These are phyloP conservation scores for Trichoderma harzianum DNA, from an alignment of 2,329 filamentous ascomycete species.

Conservation along the genomic window DNA sequence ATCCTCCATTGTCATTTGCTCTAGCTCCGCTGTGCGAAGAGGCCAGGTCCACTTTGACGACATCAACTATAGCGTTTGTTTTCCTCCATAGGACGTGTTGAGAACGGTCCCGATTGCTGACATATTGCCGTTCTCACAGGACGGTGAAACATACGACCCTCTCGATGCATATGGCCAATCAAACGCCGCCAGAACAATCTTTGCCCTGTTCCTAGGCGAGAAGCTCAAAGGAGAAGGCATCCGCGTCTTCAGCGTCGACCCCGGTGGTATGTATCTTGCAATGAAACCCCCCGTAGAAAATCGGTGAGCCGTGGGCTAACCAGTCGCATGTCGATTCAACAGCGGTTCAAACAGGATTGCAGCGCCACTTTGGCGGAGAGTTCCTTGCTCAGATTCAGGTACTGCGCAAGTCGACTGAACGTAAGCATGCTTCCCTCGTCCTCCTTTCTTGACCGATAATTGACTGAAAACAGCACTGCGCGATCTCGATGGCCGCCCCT, in stretches of 20 bases:
- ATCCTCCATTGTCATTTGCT: constrained; percentile 14
- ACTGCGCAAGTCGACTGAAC: neutral
- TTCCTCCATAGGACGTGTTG: neutral
- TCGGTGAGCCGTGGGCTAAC: neutral
- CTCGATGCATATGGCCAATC: constrained; percentile 14
- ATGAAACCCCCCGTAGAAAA: neutral
- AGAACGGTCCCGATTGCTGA: neutral
- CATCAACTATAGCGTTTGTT: constrained; percentile 10
- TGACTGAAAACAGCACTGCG: neutral
- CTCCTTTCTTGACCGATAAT: neutral
- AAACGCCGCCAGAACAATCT: constrained; percentile 18
- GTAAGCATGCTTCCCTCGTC: neutral
- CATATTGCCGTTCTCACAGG: neutral
- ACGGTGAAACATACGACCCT: constrained; percentile 12
- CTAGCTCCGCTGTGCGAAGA: constrained; percentile 2
- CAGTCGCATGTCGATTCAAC: neutral
- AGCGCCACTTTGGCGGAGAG: constrained; percentile 13
- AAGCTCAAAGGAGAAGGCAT: constrained; percentile 14
- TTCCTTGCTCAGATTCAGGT: neutral
- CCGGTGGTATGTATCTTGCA: constrained; percentile 12
- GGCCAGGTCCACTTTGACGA: constrained; percentile 10
- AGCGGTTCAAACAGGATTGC: constrained; percentile 9
- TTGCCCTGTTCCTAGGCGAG: constrained; percentile 15
- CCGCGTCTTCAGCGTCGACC: constrained; percentile 18
- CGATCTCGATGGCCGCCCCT: constrained; percentile 16